These are phyloP conservation scores for Syzygium jambos DNA, from an alignment of 345 rosid genomes.

Conservation along the genomic window DNA sequence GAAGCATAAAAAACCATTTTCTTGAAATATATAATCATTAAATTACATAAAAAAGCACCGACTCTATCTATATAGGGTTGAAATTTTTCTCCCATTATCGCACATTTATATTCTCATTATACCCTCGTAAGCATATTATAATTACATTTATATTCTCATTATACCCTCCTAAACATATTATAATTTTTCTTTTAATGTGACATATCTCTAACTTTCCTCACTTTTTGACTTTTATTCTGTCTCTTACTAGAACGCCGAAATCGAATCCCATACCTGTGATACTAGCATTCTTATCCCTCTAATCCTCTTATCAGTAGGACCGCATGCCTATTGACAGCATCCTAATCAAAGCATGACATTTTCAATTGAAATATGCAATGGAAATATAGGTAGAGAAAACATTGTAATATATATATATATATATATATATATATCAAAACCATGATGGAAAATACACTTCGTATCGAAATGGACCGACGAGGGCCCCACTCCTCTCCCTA, in stretches of 20 bases:
- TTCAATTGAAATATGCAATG: background rate
- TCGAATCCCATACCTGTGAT: no score
- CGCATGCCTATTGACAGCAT: no score
- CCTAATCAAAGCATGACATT: background rate
- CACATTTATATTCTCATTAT: background rate
- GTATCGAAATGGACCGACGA: background rate
- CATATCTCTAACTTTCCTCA: no score
- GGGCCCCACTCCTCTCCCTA: background rate
- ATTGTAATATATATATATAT: background rate
- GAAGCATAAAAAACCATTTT: background rate
- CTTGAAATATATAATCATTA: background rate
- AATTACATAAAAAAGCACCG: no score
- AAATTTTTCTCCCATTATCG: background rate
- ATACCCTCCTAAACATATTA: background rate
- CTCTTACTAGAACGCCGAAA: no score
- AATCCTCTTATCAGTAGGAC: rapidly evolving
- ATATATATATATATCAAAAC: background rate
- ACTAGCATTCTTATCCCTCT: no score
- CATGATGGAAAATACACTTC: background rate
- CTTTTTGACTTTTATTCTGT: no score
- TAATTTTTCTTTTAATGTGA: background rate
- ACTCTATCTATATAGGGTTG: background rate
- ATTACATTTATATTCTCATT: background rate
- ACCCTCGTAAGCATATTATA: background rate
- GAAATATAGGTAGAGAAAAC: background rate